Conservation (phyloP, 139 green algal genomes). For the Tetraselmis chui region DNA sequence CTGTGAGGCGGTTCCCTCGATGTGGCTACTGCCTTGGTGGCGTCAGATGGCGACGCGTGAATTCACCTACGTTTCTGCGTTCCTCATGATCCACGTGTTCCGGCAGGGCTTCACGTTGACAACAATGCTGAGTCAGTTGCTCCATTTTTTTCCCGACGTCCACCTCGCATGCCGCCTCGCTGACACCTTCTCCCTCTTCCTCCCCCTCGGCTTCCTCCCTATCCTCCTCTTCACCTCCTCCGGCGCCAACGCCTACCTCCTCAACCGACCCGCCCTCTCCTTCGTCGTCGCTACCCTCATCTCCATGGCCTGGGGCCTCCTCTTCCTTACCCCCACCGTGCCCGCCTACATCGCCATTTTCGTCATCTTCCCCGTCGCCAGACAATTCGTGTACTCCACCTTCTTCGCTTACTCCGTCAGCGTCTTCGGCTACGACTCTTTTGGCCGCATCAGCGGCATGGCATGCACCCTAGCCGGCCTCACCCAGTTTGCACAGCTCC, state of each 20-base stretch:
- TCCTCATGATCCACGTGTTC: neutral
- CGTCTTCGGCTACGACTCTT: neutral
- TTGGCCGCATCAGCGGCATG: slow-evolving; percentile 4
- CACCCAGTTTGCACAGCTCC: neutral
- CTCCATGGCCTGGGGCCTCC: neutral
- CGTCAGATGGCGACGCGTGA: neutral
- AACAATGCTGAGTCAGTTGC: neutral
- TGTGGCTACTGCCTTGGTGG: neutral
- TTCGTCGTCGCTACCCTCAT: neutral
- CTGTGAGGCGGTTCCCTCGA: neutral
- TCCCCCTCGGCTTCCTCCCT: neutral
- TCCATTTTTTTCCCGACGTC: neutral
- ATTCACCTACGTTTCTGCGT: neutral
- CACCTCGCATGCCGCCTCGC: neutral
- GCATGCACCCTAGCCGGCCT: neutral
- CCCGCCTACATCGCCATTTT: neutral
- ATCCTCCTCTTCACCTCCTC: neutral
- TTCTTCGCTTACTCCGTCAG: neutral
- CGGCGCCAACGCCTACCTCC: neutral
- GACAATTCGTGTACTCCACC: slow-evolving; percentile 1
- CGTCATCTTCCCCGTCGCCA: neutral
- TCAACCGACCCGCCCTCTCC: neutral
- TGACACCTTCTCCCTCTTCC: neutral
- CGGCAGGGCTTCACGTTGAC: neutral
- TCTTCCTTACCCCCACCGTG: neutral